Percentiles rank a stretch among this genome's conserved stretches.
Conservation (phyloP, 164 flowering plant genomes). For the Dillenia suffruticosa region DNA sequence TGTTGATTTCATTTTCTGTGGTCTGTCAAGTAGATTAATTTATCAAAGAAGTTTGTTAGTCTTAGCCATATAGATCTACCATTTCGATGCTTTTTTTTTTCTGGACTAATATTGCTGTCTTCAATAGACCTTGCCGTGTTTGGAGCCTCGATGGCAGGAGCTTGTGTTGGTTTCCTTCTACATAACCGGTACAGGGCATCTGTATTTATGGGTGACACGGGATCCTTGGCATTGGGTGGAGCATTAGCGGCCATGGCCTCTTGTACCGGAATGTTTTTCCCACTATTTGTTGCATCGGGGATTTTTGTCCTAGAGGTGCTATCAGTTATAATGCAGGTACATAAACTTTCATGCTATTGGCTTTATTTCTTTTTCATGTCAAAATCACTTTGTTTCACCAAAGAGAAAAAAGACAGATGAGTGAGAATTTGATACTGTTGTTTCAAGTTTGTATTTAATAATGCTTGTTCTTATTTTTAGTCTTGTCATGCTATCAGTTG, state of each 20-base stretch:
- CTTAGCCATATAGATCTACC: neutral
- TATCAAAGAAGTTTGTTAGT: no score
- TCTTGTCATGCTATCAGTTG: no score
- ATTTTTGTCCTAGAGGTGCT: conserved; percentile 61
- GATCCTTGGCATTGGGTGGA: conserved; percentile 87
- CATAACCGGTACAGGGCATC: conserved; percentile 92
- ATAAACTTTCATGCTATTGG: neutral
- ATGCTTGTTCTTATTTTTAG: no score
- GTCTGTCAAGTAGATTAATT: no score
- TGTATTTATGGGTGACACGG: conserved; percentile 87
- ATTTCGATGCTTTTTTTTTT: neutral
- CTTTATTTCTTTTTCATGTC: no score
- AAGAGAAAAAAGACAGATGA: no score
- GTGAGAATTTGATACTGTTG: no score
- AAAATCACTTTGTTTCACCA: no score
- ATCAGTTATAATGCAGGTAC: conserved; percentile 74
- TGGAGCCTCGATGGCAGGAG: conserved; percentile 97
- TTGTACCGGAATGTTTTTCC: conserved; percentile 95
- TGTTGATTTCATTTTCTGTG: no score
- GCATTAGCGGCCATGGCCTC: conserved; percentile 95
- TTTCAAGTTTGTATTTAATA: no score
- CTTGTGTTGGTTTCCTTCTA: conserved; percentile 87
- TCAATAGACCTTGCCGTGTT: conserved; percentile 71
- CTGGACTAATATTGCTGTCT: neutral
- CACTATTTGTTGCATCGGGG: conserved; percentile 77